Evolutionary conservation across 306 rosid species (phyloP).

Genomic region (Abrus pulchellus): DNA sequence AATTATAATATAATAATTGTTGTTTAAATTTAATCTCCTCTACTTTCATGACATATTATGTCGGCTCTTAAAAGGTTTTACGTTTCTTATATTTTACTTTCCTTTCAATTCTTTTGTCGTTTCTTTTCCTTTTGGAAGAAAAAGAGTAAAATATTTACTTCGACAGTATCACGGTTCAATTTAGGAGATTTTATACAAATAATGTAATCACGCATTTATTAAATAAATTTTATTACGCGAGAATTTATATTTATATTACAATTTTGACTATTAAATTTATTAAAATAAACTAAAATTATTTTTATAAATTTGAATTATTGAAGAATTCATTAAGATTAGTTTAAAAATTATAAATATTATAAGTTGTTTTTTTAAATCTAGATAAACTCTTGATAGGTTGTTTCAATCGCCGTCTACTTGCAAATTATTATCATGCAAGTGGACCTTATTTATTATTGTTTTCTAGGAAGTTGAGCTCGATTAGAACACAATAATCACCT

Average conservation of each 20-base stretch:
- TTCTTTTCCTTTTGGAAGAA: background rate
- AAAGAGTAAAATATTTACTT: background rate
- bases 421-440: background rate
- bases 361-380: too few relatives aligned
- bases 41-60: background rate
- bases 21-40: background rate
- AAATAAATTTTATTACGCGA: too few relatives aligned
- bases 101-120: background rate
- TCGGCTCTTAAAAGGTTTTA: background rate
- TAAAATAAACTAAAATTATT: too few relatives aligned
- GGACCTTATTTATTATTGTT: background rate
- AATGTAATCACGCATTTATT: too few relatives aligned
- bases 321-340: too few relatives aligned
- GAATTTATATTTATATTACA: too few relatives aligned
- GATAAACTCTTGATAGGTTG: too few relatives aligned
- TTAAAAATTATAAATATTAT: too few relatives aligned
- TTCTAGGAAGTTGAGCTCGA: background rate
- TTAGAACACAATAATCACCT: background rate
- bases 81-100: background rate
- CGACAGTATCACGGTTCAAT: background rate
- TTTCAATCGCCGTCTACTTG: background rate
- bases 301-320: too few relatives aligned
- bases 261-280: too few relatives aligned
- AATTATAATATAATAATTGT: too few relatives aligned
- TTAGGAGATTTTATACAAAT: too few relatives aligned